These are phyloP conservation scores for Desmodesmus armatus DNA, from an alignment of 139 green algal species.

Conservation along the genomic window DNA sequence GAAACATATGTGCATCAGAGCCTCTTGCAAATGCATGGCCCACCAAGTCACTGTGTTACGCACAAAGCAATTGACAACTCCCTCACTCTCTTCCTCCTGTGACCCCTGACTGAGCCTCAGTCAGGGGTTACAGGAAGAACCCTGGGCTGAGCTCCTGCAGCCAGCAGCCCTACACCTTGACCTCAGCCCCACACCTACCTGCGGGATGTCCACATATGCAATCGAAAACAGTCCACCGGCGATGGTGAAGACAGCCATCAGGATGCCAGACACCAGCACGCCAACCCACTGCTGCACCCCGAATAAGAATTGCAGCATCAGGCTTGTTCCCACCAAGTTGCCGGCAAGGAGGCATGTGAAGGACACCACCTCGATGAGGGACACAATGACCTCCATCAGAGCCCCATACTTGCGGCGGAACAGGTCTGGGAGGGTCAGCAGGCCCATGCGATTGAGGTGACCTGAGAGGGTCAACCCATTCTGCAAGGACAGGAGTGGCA, in stretches of 20 bases:
- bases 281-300: slow-evolving; percentile 35
- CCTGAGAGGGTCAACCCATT: slow-evolving; percentile 44
- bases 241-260: slow-evolving; percentile 48
- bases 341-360: slow-evolving; percentile 57
- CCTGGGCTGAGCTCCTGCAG: too few species aligned
- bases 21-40: too few species aligned
- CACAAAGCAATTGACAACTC: too few species aligned
- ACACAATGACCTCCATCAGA: slow-evolving; percentile 52
- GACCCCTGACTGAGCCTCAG: too few species aligned
- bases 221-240: slow-evolving; percentile 56
- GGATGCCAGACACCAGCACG: slow-evolving; percentile 38
- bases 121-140: too few species aligned
- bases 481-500: not conserved
- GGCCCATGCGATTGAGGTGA: slow-evolving; percentile 51
- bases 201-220: slow-evolving; percentile 48
- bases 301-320: slow-evolving; percentile 55
- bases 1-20: too few species aligned
- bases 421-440: slow-evolving; percentile 53
- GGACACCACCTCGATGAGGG: slow-evolving; percentile 36
- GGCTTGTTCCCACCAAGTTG: slow-evolving; percentile 58
- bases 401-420: slow-evolving; percentile 46
- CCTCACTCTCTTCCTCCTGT: too few species aligned
- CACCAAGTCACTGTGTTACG: too few species aligned
- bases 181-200: not conserved
- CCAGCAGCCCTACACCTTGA: too few species aligned